phyloP scores from a whole-genome alignment of 768 basidiomycete genomes.

The Solioccasus polychromus region DNA sequence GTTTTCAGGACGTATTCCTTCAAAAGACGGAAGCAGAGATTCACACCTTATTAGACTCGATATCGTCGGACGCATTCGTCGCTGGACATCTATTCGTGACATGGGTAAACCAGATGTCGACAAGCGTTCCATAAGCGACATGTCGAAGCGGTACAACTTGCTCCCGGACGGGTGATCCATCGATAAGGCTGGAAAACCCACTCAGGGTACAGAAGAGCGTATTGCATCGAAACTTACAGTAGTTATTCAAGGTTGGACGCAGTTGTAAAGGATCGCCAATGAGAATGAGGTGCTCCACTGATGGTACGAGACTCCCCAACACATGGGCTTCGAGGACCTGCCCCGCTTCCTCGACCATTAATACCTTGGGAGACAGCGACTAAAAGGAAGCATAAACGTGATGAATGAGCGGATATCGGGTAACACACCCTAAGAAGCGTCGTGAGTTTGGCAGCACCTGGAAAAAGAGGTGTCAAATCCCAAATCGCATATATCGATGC shows the following conservation, averaged over 20 bases:
- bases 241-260: constrained; percentile 65
- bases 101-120: constrained; percentile 54
- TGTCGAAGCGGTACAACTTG: constrained; percentile 61
- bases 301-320: constrained; percentile 57
- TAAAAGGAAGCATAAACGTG: constrained; percentile 22
- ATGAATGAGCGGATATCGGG: background rate
- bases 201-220: background rate
- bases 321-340: constrained; percentile 82
- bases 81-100: constrained; percentile 69
- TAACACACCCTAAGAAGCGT: constrained; percentile 49
- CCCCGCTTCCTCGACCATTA: constrained; percentile 79
- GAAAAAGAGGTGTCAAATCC: background rate
- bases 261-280: constrained; percentile 83
- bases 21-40: background rate
- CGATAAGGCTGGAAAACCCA: constrained; percentile 49
- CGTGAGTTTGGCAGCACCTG: constrained; percentile 67
- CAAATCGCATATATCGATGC: background rate
- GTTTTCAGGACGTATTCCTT: background rate
- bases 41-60: constrained; percentile 43
- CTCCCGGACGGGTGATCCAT: constrained; percentile 61
- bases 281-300: constrained; percentile 69
- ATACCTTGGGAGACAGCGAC: constrained; percentile 57
- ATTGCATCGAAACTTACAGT: constrained; percentile 36
- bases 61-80: constrained; percentile 73
- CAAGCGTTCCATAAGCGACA: constrained; percentile 75